Evolutionary conservation across 2,329 filamentous ascomycete species (phyloP).

Genomic region (Claviceps africana): DNA sequence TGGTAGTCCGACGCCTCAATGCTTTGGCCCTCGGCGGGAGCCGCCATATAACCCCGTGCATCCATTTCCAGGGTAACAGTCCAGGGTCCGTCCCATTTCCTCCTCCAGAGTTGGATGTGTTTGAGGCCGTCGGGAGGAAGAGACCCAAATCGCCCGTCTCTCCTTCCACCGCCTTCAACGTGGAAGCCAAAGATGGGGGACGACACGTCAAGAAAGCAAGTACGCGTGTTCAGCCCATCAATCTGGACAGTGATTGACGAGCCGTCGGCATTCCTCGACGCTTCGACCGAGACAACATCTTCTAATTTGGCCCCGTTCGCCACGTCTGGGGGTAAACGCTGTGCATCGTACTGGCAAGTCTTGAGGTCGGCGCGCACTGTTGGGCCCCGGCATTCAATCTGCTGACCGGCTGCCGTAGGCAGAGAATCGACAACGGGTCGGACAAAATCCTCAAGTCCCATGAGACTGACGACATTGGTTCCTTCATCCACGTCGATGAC

Average conservation of each 20-base stretch:
- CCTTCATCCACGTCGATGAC: conserved; percentile 61
- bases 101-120: conserved; percentile 66
- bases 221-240: conserved; percentile 59
- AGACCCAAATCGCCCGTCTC: conserved; percentile 51
- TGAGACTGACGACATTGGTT: conserved; percentile 54
- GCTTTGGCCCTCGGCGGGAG: background rate
- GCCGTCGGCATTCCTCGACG: conserved; percentile 16
- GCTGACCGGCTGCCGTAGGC: conserved; percentile 54
- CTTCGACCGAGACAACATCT: conserved; percentile 49
- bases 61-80: conserved; percentile 33
- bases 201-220: conserved; percentile 62
- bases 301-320: conserved; percentile 29
- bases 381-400: conserved; percentile 33
- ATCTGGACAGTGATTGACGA: conserved; percentile 51
- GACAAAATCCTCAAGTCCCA: conserved; percentile 54
- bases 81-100: conserved; percentile 67
- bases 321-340: conserved; percentile 46
- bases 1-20: background rate
- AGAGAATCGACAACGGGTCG: conserved; percentile 51
- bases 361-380: conserved; percentile 31
- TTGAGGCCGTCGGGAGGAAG: conserved; percentile 48
- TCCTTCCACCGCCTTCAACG: conserved; percentile 44
- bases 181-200: conserved; percentile 49
- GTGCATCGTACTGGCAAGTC: conserved; percentile 59
- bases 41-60: conserved; percentile 3